phyloP scores from a whole-genome alignment of 225 moss, liverwort and hornwort species.

The Bryoerythrophyllum caledonicum region DNA sequence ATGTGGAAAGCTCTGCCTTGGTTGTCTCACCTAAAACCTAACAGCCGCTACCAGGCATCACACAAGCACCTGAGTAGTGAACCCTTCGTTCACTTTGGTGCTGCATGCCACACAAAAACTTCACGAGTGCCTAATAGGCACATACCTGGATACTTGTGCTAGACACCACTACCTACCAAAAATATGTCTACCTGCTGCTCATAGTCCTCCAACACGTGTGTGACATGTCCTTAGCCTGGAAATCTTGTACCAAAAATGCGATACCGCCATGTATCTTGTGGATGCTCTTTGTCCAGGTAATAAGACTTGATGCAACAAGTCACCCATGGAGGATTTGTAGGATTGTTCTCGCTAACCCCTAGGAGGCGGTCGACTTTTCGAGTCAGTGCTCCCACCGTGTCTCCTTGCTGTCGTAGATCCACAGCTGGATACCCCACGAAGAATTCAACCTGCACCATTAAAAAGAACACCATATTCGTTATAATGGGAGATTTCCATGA shows the following conservation, averaged over 20 bases:
- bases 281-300: conserved; percentile 63
- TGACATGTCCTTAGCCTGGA: conserved; percentile 54
- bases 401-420: conserved; percentile 61
- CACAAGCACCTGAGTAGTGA: not conserved
- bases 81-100: not conserved
- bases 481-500: no score
- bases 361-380: conserved; percentile 80
- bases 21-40: not conserved
- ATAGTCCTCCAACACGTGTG: not conserved
- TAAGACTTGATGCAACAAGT: conserved; percentile 86
- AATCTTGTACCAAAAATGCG: no score
- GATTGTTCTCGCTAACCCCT: conserved; percentile 44
- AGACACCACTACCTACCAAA: conserved; percentile 16
- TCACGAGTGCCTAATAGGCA: not conserved
- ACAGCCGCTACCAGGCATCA: not conserved
- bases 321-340: conserved; percentile 79
- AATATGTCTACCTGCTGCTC: no score
- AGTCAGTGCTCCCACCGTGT: conserved; percentile 77
- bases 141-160: not conserved
- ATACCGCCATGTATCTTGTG: conserved; percentile 59
- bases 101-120: not conserved
- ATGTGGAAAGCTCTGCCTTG: not conserved
- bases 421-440: conserved; percentile 85
- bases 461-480: no score
- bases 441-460: conserved; percentile 75